These are phyloP conservation scores for Berkeleyomyces basicola DNA, from an alignment of 2,329 filamentous ascomycete species.

Conservation along the genomic window DNA sequence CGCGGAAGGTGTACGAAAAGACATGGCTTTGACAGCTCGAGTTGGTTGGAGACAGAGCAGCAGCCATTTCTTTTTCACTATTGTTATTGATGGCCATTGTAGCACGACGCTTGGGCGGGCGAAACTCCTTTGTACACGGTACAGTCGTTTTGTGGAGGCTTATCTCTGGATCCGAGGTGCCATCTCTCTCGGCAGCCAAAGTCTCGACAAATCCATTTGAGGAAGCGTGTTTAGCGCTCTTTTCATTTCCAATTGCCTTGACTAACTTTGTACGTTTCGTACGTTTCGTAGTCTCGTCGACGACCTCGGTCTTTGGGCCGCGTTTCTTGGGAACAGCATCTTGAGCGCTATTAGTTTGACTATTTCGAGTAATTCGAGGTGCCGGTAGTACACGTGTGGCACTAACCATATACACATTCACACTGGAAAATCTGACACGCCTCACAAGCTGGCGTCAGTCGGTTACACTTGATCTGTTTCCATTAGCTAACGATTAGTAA, in stretches of 20 bases:
- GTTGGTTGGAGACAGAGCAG: not conserved
- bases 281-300: constrained; percentile 46
- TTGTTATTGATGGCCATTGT: not conserved
- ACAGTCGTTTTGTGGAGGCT: not conserved
- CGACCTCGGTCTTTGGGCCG: constrained; percentile 76
- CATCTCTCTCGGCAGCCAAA: not conserved
- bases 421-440: constrained; percentile 82
- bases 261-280: constrained; percentile 73
- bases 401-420: constrained; percentile 70
- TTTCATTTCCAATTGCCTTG: constrained; percentile 61
- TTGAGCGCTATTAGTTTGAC: constrained; percentile 20
- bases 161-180: not conserved
- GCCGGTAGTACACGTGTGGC: not conserved
- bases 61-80: not conserved
- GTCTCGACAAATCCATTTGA: constrained; percentile 1
- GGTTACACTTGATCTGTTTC: constrained; percentile 75
- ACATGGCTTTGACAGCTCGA: not conserved
- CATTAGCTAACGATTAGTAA: not conserved
- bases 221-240: constrained; percentile 28
- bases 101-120: not conserved
- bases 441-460: constrained; percentile 68
- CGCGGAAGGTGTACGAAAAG: not conserved
- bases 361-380: not conserved
- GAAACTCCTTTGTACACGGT: not conserved
- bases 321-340: constrained; percentile 82